These are phyloP conservation scores for Leishmania major DNA, from an alignment of 208 protist genomes.

Conservation along the genomic window DNA sequence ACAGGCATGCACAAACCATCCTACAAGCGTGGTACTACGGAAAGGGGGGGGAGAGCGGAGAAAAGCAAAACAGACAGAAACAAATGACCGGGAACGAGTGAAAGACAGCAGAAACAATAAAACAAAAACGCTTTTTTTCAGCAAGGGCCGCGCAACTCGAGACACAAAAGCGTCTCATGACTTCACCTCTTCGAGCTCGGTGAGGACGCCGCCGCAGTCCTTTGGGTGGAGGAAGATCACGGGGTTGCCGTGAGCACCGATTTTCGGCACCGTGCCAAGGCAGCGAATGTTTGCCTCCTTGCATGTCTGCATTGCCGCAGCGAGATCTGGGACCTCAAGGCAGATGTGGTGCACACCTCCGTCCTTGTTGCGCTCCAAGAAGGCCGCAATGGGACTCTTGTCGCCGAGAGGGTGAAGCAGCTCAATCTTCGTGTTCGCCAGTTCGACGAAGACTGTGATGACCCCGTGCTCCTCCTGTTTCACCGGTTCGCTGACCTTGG, in stretches of 20 bases:
- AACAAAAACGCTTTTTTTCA: not conserved
- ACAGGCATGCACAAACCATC: too few relatives aligned
- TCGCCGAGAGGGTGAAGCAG: slow-evolving; percentile 91
- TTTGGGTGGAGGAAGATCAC: slow-evolving; percentile 94
- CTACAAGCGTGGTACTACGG: too few relatives aligned
- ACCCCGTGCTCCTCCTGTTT: slow-evolving; percentile 91
- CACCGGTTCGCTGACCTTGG: slow-evolving; percentile 79
- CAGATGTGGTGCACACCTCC: slow-evolving; percentile 96
- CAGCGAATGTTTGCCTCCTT: slow-evolving; percentile 65
- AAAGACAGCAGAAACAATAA: not conserved
- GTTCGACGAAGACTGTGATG: slow-evolving; percentile 91
- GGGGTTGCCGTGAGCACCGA: slow-evolving; percentile 94
- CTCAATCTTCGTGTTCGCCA: slow-evolving; percentile 93
- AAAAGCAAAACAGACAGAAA: not conserved
- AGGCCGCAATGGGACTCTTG: slow-evolving; percentile 89
- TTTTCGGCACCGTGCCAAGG: slow-evolving; percentile 89
- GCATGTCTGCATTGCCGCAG: slow-evolving; percentile 57
- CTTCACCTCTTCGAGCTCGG: slow-evolving; percentile 91
- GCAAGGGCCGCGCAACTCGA: not conserved
- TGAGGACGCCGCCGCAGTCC: slow-evolving; percentile 90
- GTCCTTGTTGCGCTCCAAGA: slow-evolving; percentile 87
- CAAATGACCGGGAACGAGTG: not conserved
- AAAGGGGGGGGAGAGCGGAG: too few relatives aligned
- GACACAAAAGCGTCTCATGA: not conserved
- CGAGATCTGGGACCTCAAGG: slow-evolving; percentile 82